Evolutionary conservation across 176 grass and related monocot genomes (phyloP).

Genomic region (Eragrostis nindensis): DNA sequence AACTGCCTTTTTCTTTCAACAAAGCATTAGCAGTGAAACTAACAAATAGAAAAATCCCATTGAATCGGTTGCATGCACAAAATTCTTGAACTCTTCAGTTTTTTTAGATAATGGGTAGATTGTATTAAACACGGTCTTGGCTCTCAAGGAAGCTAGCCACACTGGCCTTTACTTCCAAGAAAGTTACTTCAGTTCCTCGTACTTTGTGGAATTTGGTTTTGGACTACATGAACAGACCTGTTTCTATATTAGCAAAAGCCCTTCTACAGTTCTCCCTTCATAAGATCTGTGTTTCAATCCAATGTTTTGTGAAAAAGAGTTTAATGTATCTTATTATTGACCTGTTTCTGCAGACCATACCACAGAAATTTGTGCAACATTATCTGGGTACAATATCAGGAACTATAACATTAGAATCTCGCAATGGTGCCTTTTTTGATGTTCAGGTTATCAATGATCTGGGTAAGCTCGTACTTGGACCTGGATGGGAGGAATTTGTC

Average conservation of each 20-base stretch:
- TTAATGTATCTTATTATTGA: background rate
- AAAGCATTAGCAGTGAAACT: background rate
- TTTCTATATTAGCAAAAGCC: background rate
- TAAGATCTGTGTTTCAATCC: background rate
- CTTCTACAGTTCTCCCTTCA: background rate
- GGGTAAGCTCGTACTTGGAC: constrained; percentile 17
- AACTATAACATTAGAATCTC: constrained; percentile 20
- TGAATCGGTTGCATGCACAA: background rate
- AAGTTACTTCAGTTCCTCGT: too few species aligned
- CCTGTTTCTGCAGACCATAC: constrained; percentile 25
- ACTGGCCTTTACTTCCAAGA: too few species aligned
- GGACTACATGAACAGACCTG: too few species aligned
- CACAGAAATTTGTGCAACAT: constrained; percentile 26
- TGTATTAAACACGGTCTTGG: too few species aligned
- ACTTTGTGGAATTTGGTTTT: too few species aligned
- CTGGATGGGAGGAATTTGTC: constrained; percentile 51
- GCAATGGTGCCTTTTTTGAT: background rate
- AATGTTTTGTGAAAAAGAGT: background rate
- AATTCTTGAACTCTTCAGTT: too few species aligned
- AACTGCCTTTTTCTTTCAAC: background rate
- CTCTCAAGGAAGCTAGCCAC: too few species aligned
- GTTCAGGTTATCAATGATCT: background rate
- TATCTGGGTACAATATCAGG: constrained; percentile 9
- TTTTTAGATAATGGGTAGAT: too few species aligned
- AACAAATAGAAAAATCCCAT: background rate